A percentile compares a stretch with the other conserved stretches of the same genome.
Conservation (phyloP, 805 yeast genomes). For the Candida ortonii region DNA sequence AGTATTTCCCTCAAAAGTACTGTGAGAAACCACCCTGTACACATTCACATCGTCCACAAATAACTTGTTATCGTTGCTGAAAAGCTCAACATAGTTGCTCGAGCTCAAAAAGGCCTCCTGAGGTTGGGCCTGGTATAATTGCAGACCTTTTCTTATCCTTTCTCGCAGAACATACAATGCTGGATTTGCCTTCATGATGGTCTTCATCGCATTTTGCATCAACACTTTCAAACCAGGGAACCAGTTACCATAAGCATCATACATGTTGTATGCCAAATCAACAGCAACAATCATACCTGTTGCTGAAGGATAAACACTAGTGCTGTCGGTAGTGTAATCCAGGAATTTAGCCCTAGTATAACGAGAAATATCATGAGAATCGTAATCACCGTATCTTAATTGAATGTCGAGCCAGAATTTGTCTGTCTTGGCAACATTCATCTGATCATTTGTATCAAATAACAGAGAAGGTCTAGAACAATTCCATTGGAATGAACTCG, state of each 20-base stretch:
- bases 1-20: slow-evolving; percentile 88
- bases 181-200: slow-evolving; percentile 93
- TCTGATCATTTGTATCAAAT: slow-evolving; percentile 64
- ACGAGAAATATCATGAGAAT: slow-evolving; percentile 93
- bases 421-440: slow-evolving; percentile 54
- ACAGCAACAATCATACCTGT: slow-evolving; percentile 89
- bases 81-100: slow-evolving; percentile 84
- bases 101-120: slow-evolving; percentile 90
- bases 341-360: slow-evolving; percentile 89
- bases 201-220: slow-evolving; percentile 87
- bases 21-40: slow-evolving; percentile 86
- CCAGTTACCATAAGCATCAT: slow-evolving; percentile 97
- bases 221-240: slow-evolving; percentile 90
- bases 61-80: slow-evolving; percentile 77
- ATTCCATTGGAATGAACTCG: slow-evolving; percentile 77
- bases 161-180: slow-evolving; percentile 89
- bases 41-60: slow-evolving; percentile 94
- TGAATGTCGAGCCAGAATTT: slow-evolving; percentile 96
- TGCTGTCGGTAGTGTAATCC: slow-evolving; percentile 87
- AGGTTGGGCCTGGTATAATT: slow-evolving; percentile 88
- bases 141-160: slow-evolving; percentile 90
- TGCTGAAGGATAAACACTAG: slow-evolving; percentile 85
- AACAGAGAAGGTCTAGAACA: slow-evolving; percentile 78
- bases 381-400: slow-evolving; percentile 93
- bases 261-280: slow-evolving; percentile 93